Evolutionary conservation across 495 filamentous ascomycete species (phyloP).

Genomic region (Annulohypoxylon stygium): DNA sequence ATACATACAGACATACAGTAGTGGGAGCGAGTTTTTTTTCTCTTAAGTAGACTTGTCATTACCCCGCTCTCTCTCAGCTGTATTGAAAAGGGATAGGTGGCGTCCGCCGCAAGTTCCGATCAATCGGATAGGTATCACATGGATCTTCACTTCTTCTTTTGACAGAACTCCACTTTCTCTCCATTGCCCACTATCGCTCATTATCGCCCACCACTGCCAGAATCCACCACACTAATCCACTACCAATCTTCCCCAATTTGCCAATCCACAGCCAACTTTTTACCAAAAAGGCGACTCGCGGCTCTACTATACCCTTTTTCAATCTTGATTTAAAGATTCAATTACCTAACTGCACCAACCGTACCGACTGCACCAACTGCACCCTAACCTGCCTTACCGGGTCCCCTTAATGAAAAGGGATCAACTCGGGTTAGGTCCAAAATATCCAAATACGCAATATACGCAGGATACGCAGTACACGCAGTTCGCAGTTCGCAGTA

Average conservation of each 20-base stretch:
- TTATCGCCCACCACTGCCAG: no score
- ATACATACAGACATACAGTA: no score
- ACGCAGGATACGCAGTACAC: background rate
- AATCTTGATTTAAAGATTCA: slow-evolving; percentile 30
- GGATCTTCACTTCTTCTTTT: slow-evolving; percentile 14
- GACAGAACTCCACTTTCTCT: slow-evolving; percentile 7
- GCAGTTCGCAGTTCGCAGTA: no score
- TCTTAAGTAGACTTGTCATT: slow-evolving; percentile 12
- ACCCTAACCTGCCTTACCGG: background rate
- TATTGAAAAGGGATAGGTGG: slow-evolving; percentile 20
- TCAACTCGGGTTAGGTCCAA: slow-evolving; percentile 8
- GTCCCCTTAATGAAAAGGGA: background rate
- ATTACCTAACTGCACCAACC: slow-evolving; percentile 40
- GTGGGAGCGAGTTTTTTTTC: background rate
- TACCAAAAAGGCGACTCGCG: slow-evolving; percentile 23
- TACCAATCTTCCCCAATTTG: no score
- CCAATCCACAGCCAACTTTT: slow-evolving; percentile 32
- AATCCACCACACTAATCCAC: no score
- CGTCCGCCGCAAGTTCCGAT: slow-evolving; percentile 38
- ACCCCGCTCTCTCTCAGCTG: slow-evolving; percentile 45
- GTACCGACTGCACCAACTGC: no score
- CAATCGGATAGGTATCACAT: slow-evolving; percentile 34
- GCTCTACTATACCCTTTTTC: slow-evolving; percentile 30
- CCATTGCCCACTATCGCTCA: no score
- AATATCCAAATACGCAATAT: background rate